Conservation (phyloP, 1,139 yeast species). For the Maudiozyma humilis region DNA sequence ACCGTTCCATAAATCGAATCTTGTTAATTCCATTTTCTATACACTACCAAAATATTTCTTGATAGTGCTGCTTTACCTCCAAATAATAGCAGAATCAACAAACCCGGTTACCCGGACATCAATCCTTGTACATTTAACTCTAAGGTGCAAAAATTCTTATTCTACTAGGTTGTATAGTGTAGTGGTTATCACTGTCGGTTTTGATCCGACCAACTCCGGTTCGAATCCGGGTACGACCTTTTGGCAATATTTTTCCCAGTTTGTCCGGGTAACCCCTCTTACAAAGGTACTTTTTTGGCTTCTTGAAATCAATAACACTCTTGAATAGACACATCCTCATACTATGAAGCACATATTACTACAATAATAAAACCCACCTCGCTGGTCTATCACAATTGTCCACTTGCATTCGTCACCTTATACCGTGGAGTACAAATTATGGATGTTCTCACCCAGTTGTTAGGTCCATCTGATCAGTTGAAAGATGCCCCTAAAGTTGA, state of each 20-base stretch:
- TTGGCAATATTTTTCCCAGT: slow-evolving; percentile 26
- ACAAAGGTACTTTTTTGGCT: too few relatives aligned
- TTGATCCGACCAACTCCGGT: slow-evolving; percentile 87
- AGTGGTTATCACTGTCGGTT: slow-evolving; percentile 64
- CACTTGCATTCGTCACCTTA: too few relatives aligned
- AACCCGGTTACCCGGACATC: neutral
- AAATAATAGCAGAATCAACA: too few relatives aligned
- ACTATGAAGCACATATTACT: too few relatives aligned
- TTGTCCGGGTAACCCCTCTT: neutral
- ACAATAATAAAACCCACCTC: too few relatives aligned
- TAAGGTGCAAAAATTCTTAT: neutral
- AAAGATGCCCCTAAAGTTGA: neutral
- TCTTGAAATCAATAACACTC: too few relatives aligned
- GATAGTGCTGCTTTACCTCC: too few relatives aligned
- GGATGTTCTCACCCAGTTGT: slow-evolving; percentile 1
- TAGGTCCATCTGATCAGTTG: neutral
- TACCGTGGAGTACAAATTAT: too few relatives aligned
- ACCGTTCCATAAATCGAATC: too few relatives aligned
- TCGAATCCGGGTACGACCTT: slow-evolving; percentile 93
- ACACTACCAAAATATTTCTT: too few relatives aligned
- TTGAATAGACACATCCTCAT: too few relatives aligned
- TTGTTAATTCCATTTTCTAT: too few relatives aligned
- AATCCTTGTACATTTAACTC: neutral
- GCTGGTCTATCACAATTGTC: neutral
- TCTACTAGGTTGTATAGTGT: slow-evolving; percentile 47